Percentiles rank a stretch among this genome's conserved stretches.
Conservation (phyloP, 192 early-diverging fungal genomes). For the Funneliformis mosseae region DNA sequence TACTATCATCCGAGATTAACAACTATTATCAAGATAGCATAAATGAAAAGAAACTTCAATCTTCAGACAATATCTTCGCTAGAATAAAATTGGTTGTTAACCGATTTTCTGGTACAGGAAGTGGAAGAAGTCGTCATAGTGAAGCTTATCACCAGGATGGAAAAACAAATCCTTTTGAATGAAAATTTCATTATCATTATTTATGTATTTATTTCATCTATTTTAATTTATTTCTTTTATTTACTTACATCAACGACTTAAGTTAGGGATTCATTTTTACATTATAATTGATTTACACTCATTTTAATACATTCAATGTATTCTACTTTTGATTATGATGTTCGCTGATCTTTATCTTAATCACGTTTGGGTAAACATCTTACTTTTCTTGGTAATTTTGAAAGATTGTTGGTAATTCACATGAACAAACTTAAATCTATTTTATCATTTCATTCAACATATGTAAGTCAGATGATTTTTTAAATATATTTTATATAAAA, state of each 20-base stretch:
- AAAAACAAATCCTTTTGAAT: constrained; percentile 27
- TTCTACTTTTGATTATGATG: no score
- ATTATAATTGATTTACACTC: no score
- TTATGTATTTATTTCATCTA: no score
- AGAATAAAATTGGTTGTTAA: not conserved
- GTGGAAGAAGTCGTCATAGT: not conserved
- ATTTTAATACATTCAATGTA: no score
- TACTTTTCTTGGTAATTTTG: not conserved
- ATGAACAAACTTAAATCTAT: not conserved
- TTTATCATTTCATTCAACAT: not conserved
- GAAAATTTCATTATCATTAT: not conserved
- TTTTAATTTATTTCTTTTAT: no score
- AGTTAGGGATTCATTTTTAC: no score
- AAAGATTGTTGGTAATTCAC: not conserved
- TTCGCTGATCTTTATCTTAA: not conserved
- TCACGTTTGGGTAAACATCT: not conserved
- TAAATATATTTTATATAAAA: not conserved
- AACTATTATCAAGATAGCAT: no score
- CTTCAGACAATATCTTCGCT: no score
- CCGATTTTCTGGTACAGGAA: not conserved
- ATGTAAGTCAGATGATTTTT: not conserved
- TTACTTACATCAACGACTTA: no score
- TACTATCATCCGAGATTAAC: no score
- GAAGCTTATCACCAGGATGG: constrained; percentile 33
- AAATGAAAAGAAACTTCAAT: not conserved